Evolutionary conservation across 225 moss, liverwort and hornwort species (phyloP).

Genomic region (Asterella californica): DNA sequence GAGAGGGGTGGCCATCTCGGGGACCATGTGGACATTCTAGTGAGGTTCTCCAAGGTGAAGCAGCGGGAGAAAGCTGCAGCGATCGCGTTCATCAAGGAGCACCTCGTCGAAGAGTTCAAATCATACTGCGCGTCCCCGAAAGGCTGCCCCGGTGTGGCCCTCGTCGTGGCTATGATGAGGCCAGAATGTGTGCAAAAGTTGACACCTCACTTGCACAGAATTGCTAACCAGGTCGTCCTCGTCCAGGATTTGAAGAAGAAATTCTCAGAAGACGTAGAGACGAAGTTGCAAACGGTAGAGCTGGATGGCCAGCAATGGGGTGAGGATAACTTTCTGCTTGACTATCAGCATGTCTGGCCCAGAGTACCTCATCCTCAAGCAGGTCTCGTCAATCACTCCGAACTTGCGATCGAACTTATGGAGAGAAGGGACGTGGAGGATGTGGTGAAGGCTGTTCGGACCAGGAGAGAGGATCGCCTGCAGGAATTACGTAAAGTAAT

Average conservation of each 20-base stretch:
- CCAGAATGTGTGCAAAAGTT: constrained; percentile 4
- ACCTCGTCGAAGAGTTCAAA: constrained; percentile 9
- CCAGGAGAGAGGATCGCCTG: not conserved
- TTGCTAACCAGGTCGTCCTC: not conserved
- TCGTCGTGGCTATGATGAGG: constrained; percentile 4
- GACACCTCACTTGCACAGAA: constrained; percentile 4
- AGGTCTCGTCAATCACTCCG: not conserved
- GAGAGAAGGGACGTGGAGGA: constrained; percentile 14
- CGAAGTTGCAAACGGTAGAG: constrained; percentile 3
- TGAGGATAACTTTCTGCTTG: constrained; percentile 9
- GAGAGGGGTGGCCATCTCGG: constrained; percentile 13
- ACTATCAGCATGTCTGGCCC: constrained; percentile 10
- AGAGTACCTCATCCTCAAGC: constrained; percentile 13
- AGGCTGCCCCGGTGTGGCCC: constrained; percentile 20
- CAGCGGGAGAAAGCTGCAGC: not conserved
- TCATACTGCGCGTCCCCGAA: constrained; percentile 12
- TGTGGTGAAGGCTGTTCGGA: constrained; percentile 10
- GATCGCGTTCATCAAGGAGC: not conserved
- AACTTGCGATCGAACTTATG: constrained; percentile 10
- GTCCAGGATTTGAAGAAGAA: constrained; percentile 11
- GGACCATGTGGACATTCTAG: constrained; percentile 16
- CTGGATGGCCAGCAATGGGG: constrained; percentile 10
- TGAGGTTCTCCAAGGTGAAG: constrained; percentile 8
- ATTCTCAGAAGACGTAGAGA: constrained; percentile 7
- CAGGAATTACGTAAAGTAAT: not conserved